A percentile compares a stretch with the other conserved stretches of the same genome.
phyloP scores from a whole-genome alignment of 306 rosid genomes.

The Delonix regia region DNA sequence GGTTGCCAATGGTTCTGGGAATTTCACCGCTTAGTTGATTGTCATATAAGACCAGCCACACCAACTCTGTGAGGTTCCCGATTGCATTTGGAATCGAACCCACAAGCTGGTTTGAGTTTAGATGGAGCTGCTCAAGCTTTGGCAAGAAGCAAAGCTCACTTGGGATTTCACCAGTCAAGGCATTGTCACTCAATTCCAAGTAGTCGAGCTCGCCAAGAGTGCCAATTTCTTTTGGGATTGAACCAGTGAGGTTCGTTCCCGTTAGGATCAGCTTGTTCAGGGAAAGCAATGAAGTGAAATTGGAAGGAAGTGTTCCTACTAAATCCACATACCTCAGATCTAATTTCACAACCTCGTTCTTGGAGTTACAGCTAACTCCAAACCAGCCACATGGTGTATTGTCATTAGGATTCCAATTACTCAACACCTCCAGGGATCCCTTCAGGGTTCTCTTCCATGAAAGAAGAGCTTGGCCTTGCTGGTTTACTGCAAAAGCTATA shows the following conservation, averaged over 20 bases:
- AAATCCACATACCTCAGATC: slow-evolving; percentile 68
- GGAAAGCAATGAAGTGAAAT: slow-evolving; percentile 65
- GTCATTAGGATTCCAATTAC: slow-evolving; percentile 66
- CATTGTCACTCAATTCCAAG: slow-evolving; percentile 82
- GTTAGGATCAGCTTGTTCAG: slow-evolving; percentile 64
- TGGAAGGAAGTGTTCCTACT: slow-evolving; percentile 63
- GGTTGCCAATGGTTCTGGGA: slow-evolving; percentile 66
- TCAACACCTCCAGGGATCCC: slow-evolving; percentile 54
- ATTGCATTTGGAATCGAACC: slow-evolving; percentile 72
- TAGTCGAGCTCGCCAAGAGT: slow-evolving; percentile 42
- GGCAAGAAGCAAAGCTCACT: slow-evolving; percentile 50
- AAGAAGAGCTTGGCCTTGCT: slow-evolving; percentile 79
- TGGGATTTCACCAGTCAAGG: slow-evolving; percentile 75
- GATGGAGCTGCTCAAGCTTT: slow-evolving; percentile 62
- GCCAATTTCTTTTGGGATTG: slow-evolving; percentile 70
- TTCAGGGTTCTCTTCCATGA: slow-evolving; percentile 81
- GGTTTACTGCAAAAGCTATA: slow-evolving; percentile 59
- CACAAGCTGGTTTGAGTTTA: slow-evolving; percentile 65
- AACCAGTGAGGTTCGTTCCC: slow-evolving; percentile 79
- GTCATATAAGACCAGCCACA: slow-evolving; percentile 57
- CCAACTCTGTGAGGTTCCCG: slow-evolving; percentile 66
- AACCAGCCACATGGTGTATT: slow-evolving; percentile 81
- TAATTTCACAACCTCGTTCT: slow-evolving; percentile 56
- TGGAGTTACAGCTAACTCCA: slow-evolving; percentile 74
- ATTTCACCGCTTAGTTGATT: slow-evolving; percentile 70